phyloP scores from a whole-genome alignment of 495 filamentous ascomycete species.

The Penicillium samsonianum region DNA sequence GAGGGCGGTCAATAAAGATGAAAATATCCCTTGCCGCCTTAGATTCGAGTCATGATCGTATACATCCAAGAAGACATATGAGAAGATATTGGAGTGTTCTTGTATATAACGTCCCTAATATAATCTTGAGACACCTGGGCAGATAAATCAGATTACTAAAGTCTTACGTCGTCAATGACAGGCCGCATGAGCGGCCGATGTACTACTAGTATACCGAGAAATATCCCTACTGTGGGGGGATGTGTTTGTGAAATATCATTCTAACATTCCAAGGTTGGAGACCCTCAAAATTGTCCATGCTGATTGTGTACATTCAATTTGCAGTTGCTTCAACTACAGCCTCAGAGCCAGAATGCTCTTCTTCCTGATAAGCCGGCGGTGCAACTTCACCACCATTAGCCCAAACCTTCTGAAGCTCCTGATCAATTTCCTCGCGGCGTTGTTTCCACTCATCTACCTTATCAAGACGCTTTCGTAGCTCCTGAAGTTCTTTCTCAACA shows the following conservation, averaged over 20 bases:
- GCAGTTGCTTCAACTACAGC: conserved; percentile 12
- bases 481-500: conserved; percentile 84
- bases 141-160: too few species aligned
- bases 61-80: too few species aligned
- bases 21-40: not conserved
- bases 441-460: conserved; percentile 83
- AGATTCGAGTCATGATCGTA: not conserved
- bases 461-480: conserved; percentile 73
- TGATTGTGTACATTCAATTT: conserved; percentile 10
- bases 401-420: conserved; percentile 65
- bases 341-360: conserved; percentile 17
- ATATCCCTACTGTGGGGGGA: not conserved
- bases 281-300: not conserved
- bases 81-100: too few species aligned
- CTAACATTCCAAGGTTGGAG: not conserved
- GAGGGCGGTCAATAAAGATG: not conserved
- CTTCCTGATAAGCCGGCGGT: conserved; percentile 42
- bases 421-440: conserved; percentile 74
- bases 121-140: too few species aligned
- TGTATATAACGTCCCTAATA: too few species aligned
- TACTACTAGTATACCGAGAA: too few species aligned
- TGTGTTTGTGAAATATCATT: not conserved
- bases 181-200: too few species aligned
- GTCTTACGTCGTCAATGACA: too few species aligned
- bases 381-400: conserved; percentile 45